Evolutionary conservation across 2,329 filamentous ascomycete species (phyloP).

Genomic region (Nigrospora osmanthi): DNA sequence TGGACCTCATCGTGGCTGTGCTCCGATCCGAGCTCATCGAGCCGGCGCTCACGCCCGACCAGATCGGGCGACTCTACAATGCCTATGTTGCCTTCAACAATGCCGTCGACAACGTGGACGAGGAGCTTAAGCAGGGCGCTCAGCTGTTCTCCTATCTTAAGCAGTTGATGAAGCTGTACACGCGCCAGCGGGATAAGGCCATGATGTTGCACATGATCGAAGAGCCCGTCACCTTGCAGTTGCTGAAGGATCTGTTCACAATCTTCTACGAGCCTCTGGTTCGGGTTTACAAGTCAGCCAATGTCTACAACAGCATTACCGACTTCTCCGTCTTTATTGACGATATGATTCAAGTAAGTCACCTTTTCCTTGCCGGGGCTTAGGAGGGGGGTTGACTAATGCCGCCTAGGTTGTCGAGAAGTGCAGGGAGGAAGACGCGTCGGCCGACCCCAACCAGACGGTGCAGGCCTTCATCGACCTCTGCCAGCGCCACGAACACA

Average conservation of each 20-base stretch:
- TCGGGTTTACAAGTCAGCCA: constrained; percentile 95
- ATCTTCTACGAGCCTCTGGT: constrained; percentile 99
- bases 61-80: constrained; percentile 83
- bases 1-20: constrained; percentile 81
- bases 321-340: constrained; percentile 92
- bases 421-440: constrained; percentile 69
- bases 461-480: constrained; percentile 97
- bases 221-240: constrained; percentile 91
- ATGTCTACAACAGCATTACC: constrained; percentile 94
- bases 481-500: constrained; percentile 88
- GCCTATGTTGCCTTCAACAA: constrained; percentile 95
- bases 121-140: constrained; percentile 81
- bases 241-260: constrained; percentile 92
- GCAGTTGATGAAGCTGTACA: constrained; percentile 86
- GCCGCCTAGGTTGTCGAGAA: constrained; percentile 49
- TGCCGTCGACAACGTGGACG: constrained; percentile 83
- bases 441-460: constrained; percentile 94
- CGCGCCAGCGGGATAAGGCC: constrained; percentile 84
- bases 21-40: constrained; percentile 70
- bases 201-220: constrained; percentile 97
- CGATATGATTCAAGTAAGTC: constrained; percentile 72
- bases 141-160: constrained; percentile 93
- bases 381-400: constrained; percentile 8
- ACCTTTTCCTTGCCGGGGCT: not conserved
- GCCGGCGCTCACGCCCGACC: constrained; percentile 62